A percentile compares a stretch with the other conserved stretches of the same genome.
phyloP scores from a whole-genome alignment of 495 filamentous ascomycete genomes.

The Aspergillus conjunctus region DNA sequence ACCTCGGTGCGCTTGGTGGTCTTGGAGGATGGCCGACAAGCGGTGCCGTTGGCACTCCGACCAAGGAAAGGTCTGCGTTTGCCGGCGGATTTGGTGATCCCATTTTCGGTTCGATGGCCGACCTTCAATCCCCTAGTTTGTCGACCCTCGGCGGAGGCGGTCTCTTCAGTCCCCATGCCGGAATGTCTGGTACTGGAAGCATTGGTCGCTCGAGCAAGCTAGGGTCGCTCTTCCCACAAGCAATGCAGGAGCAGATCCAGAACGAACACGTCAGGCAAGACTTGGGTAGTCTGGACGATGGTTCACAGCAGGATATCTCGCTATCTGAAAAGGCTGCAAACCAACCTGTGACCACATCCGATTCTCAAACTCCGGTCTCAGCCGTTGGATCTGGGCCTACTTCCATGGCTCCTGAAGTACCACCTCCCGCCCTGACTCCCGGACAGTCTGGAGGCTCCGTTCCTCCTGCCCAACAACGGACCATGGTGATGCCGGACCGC shows the following conservation, averaged over 20 bases:
- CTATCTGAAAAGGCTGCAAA: slow-evolving; percentile 30
- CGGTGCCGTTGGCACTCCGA: slow-evolving; percentile 69
- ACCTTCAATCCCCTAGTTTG: slow-evolving; percentile 74
- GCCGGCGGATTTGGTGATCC: slow-evolving; percentile 70
- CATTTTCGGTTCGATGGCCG: slow-evolving; percentile 70
- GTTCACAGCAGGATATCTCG: slow-evolving; percentile 28
- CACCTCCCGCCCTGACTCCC: slow-evolving; percentile 34
- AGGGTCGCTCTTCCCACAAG: slow-evolving; percentile 79
- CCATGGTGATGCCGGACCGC: slow-evolving; percentile 99
- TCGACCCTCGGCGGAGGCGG: slow-evolving; percentile 60
- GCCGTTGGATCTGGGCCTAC: slow-evolving; percentile 47
- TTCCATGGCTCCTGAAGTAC: slow-evolving; percentile 36
- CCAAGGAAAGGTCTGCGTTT: slow-evolving; percentile 67
- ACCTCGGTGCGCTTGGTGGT: slow-evolving; percentile 62
- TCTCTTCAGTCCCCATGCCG: slow-evolving; percentile 53
- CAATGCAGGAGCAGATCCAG: slow-evolving; percentile 88
- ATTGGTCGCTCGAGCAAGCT: slow-evolving; percentile 79
- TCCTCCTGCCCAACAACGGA: slow-evolving; percentile 72
- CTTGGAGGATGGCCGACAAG: slow-evolving; percentile 66
- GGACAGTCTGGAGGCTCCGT: slow-evolving; percentile 52
- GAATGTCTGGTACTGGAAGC: slow-evolving; percentile 50
- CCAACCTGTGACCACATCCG: slow-evolving; percentile 38
- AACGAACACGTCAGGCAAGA: slow-evolving; percentile 51
- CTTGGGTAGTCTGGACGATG: slow-evolving; percentile 56
- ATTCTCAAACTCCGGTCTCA: slow-evolving; percentile 46